Conservation (phyloP, 1,139 yeast genomes). For the Candida sp. region DNA sequence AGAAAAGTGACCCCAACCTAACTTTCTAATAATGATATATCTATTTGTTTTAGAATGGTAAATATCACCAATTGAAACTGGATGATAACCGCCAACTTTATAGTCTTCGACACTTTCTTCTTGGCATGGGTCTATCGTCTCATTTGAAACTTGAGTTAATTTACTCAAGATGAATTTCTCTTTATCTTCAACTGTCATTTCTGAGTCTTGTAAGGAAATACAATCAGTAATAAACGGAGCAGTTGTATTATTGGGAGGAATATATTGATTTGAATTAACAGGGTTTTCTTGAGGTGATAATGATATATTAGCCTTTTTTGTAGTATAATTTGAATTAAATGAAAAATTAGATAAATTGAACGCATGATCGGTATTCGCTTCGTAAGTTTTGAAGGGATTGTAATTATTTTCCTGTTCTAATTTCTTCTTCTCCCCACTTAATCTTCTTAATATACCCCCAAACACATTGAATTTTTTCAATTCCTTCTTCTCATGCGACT, state of each 20-base stretch:
- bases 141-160: conserved; percentile 6
- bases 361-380: not conserved
- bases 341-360: not conserved
- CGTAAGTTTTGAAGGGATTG: not conserved
- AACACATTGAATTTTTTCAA: conserved; percentile 1
- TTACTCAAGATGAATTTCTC: conserved; percentile 1
- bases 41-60: conserved; percentile 27
- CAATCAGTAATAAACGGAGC: conserved; percentile 23
- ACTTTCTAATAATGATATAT: conserved; percentile 34
- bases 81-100: conserved; percentile 41
- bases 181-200: conserved; percentile 25
- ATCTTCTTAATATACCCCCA: not conserved
- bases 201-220: conserved; percentile 37
- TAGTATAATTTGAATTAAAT: conserved; percentile 1
- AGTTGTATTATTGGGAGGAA: not conserved
- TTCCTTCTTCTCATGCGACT: not conserved
- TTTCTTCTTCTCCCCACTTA: conserved; percentile 1
- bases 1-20: conserved; percentile 90
- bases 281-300: not conserved
- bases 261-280: not conserved
- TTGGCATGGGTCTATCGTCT: conserved; percentile 29
- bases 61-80: conserved; percentile 36
- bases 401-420: not conserved
- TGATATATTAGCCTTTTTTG: not conserved
- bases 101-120: conserved; percentile 39